phyloP scores from a whole-genome alignment of 1,284 basidiomycete species.

The Melampsora larici-populina region DNA sequence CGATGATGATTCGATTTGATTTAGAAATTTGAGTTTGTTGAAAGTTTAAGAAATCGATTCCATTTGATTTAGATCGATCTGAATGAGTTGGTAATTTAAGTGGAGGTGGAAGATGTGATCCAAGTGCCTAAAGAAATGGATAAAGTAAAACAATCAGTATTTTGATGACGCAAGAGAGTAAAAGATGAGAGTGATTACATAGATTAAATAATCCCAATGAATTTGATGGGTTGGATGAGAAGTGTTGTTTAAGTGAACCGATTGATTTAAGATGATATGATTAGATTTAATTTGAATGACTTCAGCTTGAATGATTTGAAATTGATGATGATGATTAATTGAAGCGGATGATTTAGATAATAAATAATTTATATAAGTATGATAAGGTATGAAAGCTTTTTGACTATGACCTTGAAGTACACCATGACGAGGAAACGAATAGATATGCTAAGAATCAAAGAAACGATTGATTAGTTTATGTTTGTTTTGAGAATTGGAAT shows the following conservation, averaged over 20 bases:
- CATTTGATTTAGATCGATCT: conserved; percentile 5
- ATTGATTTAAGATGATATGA: conserved; percentile 12
- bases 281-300: conserved; percentile 3
- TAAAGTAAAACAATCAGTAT: too few species aligned
- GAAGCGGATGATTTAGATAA: too few species aligned
- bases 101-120: conserved; percentile 25
- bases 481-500: not conserved
- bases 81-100: not conserved
- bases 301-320: too few species aligned
- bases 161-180: too few species aligned
- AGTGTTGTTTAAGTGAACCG: not conserved
- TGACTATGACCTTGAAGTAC: conserved; percentile 56
- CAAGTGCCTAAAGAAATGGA: conserved; percentile 31
- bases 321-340: too few species aligned
- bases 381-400: conserved; percentile 66
- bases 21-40: conserved; percentile 2
- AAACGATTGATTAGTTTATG: not conserved
- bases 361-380: too few species aligned
- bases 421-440: conserved; percentile 58
- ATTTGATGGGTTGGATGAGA: not conserved
- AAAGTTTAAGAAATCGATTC: conserved; percentile 16
- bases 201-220: conserved; percentile 39
- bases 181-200: too few species aligned
- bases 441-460: conserved; percentile 47
- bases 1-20: conserved; percentile 27